Conservation (phyloP, 257 asterid genomes). For the Solanum peruvianum region DNA sequence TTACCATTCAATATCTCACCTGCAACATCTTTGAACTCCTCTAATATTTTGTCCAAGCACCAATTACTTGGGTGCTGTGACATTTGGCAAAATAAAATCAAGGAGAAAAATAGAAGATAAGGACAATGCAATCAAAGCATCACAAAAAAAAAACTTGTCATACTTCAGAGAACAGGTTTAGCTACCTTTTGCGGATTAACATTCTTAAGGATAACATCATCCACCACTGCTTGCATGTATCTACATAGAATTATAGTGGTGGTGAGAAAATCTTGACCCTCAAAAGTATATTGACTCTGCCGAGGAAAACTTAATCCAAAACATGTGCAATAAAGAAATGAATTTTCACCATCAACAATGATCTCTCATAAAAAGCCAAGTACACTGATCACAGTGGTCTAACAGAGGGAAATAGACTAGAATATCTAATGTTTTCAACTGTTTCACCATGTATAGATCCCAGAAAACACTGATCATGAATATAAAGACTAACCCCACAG, state of each 20-base stretch:
- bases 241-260: conserved; percentile 23
- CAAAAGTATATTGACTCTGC: neutral
- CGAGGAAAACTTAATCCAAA: neutral
- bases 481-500: neutral
- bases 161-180: conserved; percentile 1
- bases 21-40: conserved; percentile 56
- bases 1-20: conserved; percentile 44
- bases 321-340: neutral
- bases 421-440: neutral
- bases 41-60: conserved; percentile 60
- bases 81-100: conserved; percentile 8
- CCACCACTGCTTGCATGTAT: conserved; percentile 95
- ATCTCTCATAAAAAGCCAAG: neutral
- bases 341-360: neutral
- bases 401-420: neutral
- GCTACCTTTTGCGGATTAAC: conserved; percentile 71
- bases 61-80: conserved; percentile 79
- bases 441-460: neutral
- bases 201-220: conserved; percentile 62
- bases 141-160: neutral
- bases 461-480: neutral
- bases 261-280: neutral
- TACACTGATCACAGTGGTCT: neutral
- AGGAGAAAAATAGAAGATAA: neutral
- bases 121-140: neutral